Base-by-base conservation (phyloP, 331 rosid species). In the Phaseolus coccineus region DNA sequence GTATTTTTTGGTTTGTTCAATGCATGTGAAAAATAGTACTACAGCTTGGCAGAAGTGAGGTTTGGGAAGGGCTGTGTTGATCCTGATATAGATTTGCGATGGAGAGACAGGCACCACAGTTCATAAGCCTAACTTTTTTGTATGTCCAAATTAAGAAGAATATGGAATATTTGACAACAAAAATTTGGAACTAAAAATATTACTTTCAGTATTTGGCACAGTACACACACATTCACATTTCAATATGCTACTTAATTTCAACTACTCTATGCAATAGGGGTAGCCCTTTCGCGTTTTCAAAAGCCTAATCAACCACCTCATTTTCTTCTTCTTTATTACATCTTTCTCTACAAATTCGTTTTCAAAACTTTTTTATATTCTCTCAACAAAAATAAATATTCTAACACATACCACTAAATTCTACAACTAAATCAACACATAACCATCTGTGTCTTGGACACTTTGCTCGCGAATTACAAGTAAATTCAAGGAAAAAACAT, bases 91-190 rank as follows among this genome's bases (percentile, higher is more conserved):
- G 73, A 68, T 11, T 46, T 50, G 73, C 25, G 76, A 71, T 71
- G 3, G n/a, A 71, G 12, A 31, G 62, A n/a, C 46, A 44, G 56
- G 13, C 24, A 70, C 15, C 24, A 33, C 22, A 65, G 8, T 3
- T 16, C 30, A 50, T 44, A 71, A 70, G 30, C 75, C 75, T n/a
- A 53, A 52, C 77, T 72, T 53, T 72, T 39, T 35, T 30, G 3
- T 44, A 11, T 10, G 7, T n/a, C 24, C 12, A 52, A 73, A 57
- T 42, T 57, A 39, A 2, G 64, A 73, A 53, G 77, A 73, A 73
- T 73, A 39, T 55, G 52, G 67, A 55, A 37, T 57, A 73, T 73
- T 73, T 56, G 55, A 56, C 42, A 48, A 13, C 12, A 73, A 73
- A 7, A 22, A 72, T 35, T 33, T 71, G 7, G 35, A 53, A 53